Evolutionary conservation across 768 basidiomycete species (phyloP).

Genomic region (Auricularia heimuer): DNA sequence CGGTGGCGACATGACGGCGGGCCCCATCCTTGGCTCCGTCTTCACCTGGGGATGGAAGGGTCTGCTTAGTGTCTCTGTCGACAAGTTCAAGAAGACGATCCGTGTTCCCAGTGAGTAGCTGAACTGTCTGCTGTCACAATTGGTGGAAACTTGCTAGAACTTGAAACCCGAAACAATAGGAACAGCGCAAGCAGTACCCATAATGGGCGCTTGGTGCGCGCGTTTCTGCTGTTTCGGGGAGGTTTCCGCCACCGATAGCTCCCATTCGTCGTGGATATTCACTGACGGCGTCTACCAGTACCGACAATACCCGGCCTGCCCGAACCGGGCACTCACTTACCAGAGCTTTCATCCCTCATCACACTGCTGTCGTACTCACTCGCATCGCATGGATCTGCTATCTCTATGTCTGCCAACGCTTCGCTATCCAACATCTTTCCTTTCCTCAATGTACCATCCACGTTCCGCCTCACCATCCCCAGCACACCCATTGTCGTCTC

Average conservation of each 20-base stretch:
- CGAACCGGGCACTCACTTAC: conserved; percentile 41
- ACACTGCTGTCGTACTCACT: conserved; percentile 47
- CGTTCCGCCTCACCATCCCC: conserved; percentile 42
- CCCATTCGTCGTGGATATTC: neutral
- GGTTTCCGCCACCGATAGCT: too few relatives aligned
- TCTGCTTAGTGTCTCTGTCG: conserved; percentile 28
- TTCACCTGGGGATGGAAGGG: conserved; percentile 36
- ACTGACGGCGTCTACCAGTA: conserved; percentile 30
- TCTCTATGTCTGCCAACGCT: neutral
- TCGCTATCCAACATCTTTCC: conserved; percentile 17
- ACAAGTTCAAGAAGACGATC: conserved; percentile 37
- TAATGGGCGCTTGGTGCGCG: too few relatives aligned
- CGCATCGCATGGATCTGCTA: conserved; percentile 13
- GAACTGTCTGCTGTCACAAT: too few relatives aligned
- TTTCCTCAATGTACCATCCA: conserved; percentile 27
- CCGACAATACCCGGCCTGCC: conserved; percentile 60
- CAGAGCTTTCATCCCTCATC: conserved; percentile 48
- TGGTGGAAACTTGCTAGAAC: too few relatives aligned
- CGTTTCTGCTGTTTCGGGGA: too few relatives aligned
- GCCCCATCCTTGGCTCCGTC: neutral
- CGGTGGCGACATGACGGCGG: conserved; percentile 35
- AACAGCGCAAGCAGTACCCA: too few relatives aligned
- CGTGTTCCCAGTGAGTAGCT: conserved; percentile 43
- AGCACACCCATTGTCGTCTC: conserved; percentile 54
- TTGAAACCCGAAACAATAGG: too few relatives aligned